Conservation (phyloP, 352 stramenopile genomes). For the Phytophthora citrophthora region DNA sequence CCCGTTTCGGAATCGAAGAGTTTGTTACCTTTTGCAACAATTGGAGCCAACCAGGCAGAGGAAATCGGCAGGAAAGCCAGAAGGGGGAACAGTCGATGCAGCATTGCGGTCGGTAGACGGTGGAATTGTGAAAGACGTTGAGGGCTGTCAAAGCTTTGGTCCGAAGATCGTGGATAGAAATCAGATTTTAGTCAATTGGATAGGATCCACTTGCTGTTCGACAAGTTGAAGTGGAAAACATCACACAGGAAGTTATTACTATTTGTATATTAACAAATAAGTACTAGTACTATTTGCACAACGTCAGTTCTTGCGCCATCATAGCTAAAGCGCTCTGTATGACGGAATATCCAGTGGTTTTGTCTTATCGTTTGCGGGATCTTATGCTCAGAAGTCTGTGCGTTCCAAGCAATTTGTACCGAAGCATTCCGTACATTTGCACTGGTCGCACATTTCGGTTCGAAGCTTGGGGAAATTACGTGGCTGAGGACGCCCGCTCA, state of each 20-base stretch:
- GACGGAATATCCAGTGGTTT: no score
- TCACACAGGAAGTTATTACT: no score
- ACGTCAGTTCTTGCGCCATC: not conserved
- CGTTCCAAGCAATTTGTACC: no score
- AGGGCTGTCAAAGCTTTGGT: not conserved
- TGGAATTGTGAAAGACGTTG: not conserved
- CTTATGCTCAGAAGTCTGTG: no score
- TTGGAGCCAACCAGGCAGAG: slow-evolving; percentile 49
- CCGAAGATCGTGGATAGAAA: slow-evolving; percentile 20
- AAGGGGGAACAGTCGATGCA: not conserved
- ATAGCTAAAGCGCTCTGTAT: no score
- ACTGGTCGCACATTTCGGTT: slow-evolving; percentile 3
- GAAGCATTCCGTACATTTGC: no score
- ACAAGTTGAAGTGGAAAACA: not conserved
- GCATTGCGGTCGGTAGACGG: not conserved
- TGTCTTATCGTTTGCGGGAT: no score
- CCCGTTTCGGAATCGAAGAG: slow-evolving; percentile 79
- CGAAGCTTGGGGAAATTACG: not conserved
- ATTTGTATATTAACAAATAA: no score
- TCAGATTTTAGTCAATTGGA: slow-evolving; percentile 4
- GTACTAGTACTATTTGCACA: not conserved
- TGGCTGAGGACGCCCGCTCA: slow-evolving; percentile 5
- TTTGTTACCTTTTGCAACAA: slow-evolving; percentile 80
- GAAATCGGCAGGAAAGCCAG: slow-evolving; percentile 10
- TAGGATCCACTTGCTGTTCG: slow-evolving; percentile 4